Evolutionary conservation across 208 protist species (phyloP), one percentile per base, ranked within the genome.

Genomic region (Tritrichomonas musculus): DNA sequence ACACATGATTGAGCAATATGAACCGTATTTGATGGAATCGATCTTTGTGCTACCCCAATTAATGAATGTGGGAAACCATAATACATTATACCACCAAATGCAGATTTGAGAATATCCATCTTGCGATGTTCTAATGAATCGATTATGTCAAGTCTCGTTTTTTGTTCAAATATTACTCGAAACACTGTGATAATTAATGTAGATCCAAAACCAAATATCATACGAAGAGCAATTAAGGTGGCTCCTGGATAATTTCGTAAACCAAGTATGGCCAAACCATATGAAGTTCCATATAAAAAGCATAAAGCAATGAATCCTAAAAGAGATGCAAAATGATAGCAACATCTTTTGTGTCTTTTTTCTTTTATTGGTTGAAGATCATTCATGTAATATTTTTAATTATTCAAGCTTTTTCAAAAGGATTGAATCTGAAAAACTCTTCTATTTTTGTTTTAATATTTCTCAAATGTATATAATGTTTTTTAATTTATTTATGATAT

Each of bases 41-140:
- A 25, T 13, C 69, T 33, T n/a, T 75, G 69, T 25, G 33, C 69
- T 17, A 75, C 33, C 5, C 33, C 69, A 75, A 75, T 75, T 36
- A 75, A 44, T 36, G 69, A 75, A 44, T 75, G 69, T 75, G 69
- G 69, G n/a, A 75, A 75, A 44, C 69, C 69, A 75, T 75, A 75
- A 17, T 75, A 36, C 5, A 75, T 27, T 1, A 75, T 4, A 44
- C 69, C 69, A 13, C 33, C 13, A 13, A 75, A 44, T 36, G 41
- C 44, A 17, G 69, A 75, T n/a, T 75, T 75, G 33, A 27, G 41
- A 27, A 27, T 44, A 36, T 36, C 33, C 17, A 36, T 75, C 5
- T 75, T 36, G 14, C 69, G 33, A 14, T 36, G 14, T 5, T 36
- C 3, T 2, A 75, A 44, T 75, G 69, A 75, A 17, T 1, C 69